These are phyloP conservation scores for Nymphaea thermarum DNA, from an alignment of 164 flowering plant genomes.

Conservation along the genomic window DNA sequence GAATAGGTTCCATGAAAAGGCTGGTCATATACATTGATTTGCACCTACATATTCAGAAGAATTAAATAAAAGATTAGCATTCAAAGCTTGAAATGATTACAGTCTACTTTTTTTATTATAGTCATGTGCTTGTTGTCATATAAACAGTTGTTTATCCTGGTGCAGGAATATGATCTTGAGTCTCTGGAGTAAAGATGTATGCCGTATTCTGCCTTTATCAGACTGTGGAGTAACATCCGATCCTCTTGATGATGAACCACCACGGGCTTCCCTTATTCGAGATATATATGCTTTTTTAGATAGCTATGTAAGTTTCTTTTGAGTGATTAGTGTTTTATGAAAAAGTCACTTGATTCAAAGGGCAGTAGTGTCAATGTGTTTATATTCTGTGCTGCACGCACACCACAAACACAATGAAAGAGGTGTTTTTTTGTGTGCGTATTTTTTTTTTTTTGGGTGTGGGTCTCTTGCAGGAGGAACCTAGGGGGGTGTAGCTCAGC, in stretches of 20 bases:
- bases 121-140: background rate
- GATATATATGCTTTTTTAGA: slow-evolving; percentile 79
- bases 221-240: slow-evolving; percentile 67
- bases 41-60: no score
- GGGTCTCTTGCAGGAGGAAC: no score
- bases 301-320: slow-evolving; percentile 54
- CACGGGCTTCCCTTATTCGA: slow-evolving; percentile 56
- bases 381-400: no score
- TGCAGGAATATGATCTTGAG: slow-evolving; percentile 80
- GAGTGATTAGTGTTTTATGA: background rate
- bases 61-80: no score
- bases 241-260: slow-evolving; percentile 37
- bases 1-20: no score
- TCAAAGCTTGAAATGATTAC: no score
- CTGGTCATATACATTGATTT: no score
- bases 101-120: no score
- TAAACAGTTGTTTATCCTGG: background rate
- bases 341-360: background rate
- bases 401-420: no score
- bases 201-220: slow-evolving; percentile 58
- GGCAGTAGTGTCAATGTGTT: background rate
- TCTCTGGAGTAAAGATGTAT: slow-evolving; percentile 83
- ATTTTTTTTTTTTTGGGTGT: no score
- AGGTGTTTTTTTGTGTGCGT: no score
- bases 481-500: no score